phyloP scores from a whole-genome alignment of 257 asterid genomes.

The Ophiorrhiza pumila region DNA sequence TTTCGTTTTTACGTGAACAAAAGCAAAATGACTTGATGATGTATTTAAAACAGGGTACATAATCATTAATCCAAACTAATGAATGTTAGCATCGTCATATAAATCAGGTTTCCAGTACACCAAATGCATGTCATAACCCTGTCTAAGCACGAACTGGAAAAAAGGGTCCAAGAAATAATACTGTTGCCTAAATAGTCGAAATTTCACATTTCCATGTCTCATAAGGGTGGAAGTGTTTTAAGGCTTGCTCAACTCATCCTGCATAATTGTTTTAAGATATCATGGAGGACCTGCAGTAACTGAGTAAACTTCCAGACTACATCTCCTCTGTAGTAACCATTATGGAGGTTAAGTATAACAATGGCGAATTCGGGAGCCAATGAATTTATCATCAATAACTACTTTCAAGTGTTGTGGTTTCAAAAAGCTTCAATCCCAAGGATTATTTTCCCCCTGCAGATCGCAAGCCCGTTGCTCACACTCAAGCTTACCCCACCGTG shows the following conservation, averaged over 20 bases:
- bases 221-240: background rate
- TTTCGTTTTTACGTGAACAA: background rate
- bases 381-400: background rate
- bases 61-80: background rate
- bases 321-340: background rate
- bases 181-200: background rate
- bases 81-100: background rate
- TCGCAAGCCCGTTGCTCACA: constrained; percentile 86
- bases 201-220: background rate
- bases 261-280: too few relatives aligned
- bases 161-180: background rate
- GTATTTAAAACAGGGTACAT: background rate
- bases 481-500: constrained; percentile 96
- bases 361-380: background rate
- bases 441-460: constrained; percentile 54
- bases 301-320: background rate
- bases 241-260: background rate
- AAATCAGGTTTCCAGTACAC: background rate
- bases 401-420: constrained; percentile 7
- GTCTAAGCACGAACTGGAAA: background rate
- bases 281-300: too few relatives aligned
- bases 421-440: constrained; percentile 31
- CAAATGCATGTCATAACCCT: background rate
- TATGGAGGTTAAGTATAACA: background rate
- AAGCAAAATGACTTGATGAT: background rate